A percentile compares a stretch with the other conserved stretches of the same genome.
These are phyloP conservation scores for Senecio squalidus DNA, from an alignment of 140 eudicot species.

Conservation along the genomic window DNA sequence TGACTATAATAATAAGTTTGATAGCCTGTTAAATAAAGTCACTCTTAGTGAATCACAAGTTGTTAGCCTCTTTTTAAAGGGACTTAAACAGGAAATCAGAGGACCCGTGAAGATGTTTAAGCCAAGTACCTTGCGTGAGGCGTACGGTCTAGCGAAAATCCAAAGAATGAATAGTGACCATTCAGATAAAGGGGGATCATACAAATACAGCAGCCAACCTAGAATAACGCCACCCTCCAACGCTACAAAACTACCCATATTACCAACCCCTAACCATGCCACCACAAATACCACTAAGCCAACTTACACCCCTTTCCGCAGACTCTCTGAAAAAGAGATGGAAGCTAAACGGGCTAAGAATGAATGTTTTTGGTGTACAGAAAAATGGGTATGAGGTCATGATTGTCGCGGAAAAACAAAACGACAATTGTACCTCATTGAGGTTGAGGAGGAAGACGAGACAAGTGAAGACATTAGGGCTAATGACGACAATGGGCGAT, in stretches of 20 bases:
- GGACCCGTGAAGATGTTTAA: too few species aligned
- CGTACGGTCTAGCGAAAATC: too few species aligned
- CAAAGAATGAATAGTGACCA: too few species aligned
- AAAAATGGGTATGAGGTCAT: neutral
- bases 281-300: neutral
- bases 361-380: slow-evolving; percentile 9
- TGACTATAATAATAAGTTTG: too few species aligned
- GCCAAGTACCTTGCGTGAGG: too few species aligned
- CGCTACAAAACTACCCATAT: neutral
- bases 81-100: too few species aligned
- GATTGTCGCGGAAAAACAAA: neutral
- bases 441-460: neutral
- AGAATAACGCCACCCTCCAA: neutral
- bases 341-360: neutral
- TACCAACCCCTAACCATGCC: neutral
- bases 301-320: neutral
- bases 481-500: too few species aligned
- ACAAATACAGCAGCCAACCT: neutral
- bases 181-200: neutral
- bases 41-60: too few species aligned
- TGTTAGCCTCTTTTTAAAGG: too few species aligned
- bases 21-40: too few species aligned
- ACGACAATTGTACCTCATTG: neutral
- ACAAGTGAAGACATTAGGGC: neutral
- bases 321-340: neutral